Percentiles rank a stretch among this genome's conserved stretches.
Conservation (phyloP, 148 eudicot species). For the Chenopodium berlandieri region DNA sequence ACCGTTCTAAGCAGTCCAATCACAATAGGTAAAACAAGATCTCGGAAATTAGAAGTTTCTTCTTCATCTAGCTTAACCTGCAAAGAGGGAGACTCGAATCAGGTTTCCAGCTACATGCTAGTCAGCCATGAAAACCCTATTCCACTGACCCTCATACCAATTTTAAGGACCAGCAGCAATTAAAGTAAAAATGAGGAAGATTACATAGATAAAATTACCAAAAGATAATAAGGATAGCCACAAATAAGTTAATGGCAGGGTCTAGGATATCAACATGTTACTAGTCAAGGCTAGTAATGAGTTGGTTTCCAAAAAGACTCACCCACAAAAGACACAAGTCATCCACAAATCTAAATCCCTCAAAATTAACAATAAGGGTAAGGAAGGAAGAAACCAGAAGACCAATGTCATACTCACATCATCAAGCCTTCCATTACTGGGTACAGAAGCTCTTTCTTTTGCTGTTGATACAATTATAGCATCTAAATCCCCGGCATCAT, state of each 20-base stretch:
- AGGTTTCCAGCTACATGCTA: conserved; percentile 4
- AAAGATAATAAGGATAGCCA: not conserved
- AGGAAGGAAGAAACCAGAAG: not conserved
- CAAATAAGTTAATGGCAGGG: not conserved
- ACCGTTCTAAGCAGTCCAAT: conserved; percentile 96
- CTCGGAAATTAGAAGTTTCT: conserved; percentile 62
- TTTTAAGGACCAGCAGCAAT: not conserved
- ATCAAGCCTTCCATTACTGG: conserved; percentile 54
- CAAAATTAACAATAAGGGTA: not conserved
- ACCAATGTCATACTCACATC: conserved; percentile 51
- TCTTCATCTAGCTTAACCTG: conserved; percentile 76
- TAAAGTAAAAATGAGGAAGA: not conserved
- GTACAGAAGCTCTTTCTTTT: conserved; percentile 48
- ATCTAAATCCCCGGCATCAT: conserved; percentile 65
- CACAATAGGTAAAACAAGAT: conserved; percentile 76
- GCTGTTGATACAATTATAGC: conserved; percentile 46
- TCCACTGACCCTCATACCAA: not conserved
- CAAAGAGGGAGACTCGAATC: conserved; percentile 16
- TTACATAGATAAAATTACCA: not conserved
- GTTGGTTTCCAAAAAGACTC: not conserved
- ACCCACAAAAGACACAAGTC: not conserved
- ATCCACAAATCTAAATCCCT: not conserved
- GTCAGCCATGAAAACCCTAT: not conserved
- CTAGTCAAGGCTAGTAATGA: not conserved
- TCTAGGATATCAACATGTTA: not conserved